These are phyloP conservation scores for Colletotrichum sp. DNA, from an alignment of 2,329 filamentous ascomycete genomes.

Conservation along the genomic window DNA sequence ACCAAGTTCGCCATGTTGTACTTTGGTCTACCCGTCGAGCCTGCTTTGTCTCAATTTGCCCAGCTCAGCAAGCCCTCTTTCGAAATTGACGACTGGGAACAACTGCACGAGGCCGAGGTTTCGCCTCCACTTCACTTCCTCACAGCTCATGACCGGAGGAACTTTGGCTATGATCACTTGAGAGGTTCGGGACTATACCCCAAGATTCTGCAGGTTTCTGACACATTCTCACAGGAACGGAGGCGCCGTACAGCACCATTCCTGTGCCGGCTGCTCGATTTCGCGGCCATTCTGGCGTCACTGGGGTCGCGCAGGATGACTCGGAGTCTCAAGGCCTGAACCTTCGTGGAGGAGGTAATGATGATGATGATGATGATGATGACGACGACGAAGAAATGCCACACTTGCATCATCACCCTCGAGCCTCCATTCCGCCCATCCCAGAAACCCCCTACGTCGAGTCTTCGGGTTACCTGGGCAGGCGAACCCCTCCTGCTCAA, in stretches of 20 bases:
- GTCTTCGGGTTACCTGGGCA: background rate
- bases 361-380: background rate
- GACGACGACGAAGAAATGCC: background rate
- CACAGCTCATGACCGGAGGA: slow-evolving; percentile 32
- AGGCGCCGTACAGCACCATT: background rate
- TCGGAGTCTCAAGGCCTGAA: background rate
- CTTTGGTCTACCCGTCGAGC: slow-evolving; percentile 51
- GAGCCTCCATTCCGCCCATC: background rate
- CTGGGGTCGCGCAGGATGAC: background rate
- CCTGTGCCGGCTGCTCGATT: slow-evolving; percentile 8
- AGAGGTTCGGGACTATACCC: background rate
- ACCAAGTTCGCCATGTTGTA: slow-evolving; percentile 52
- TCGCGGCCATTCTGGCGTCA: background rate
- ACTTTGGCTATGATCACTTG: slow-evolving; percentile 31
- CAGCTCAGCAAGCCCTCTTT: slow-evolving; percentile 28
- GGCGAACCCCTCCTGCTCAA: background rate
- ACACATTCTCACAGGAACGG: slow-evolving; percentile 19
- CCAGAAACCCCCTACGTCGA: background rate
- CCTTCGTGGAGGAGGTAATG: slow-evolving; percentile 12
- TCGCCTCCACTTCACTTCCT: slow-evolving; percentile 36
- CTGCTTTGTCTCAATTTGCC: slow-evolving; percentile 29
- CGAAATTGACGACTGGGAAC: slow-evolving; percentile 21
- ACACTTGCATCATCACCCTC: background rate
- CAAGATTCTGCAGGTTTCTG: background rate
- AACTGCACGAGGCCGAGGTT: slow-evolving; percentile 24